These are phyloP conservation scores for Fraxinus excelsior DNA, from an alignment of 257 asterid genomes.

Conservation along the genomic window DNA sequence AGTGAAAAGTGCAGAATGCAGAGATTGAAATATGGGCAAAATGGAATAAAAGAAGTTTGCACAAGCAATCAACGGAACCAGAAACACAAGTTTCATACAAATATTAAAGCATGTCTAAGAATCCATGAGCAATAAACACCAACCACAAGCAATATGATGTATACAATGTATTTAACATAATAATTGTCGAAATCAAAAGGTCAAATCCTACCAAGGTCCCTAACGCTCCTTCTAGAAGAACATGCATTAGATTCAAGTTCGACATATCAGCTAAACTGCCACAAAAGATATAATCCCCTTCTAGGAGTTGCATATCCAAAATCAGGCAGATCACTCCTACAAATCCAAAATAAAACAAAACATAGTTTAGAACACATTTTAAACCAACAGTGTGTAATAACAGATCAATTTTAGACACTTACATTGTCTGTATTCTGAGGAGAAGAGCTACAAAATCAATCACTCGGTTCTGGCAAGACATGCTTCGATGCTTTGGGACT, in stretches of 20 bases:
- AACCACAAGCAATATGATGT: conserved; percentile 1
- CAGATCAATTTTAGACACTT: background rate
- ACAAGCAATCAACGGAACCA: background rate
- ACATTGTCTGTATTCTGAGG: conserved; percentile 3
- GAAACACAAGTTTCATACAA: background rate
- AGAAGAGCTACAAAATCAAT: conserved; percentile 26
- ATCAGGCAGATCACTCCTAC: conserved; percentile 27
- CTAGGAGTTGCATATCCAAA: conserved; percentile 7
- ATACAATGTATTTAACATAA: background rate
- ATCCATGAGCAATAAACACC: background rate
- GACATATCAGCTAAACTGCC: conserved; percentile 9
- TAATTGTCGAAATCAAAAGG: background rate
- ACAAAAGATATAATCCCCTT: conserved; percentile 4
- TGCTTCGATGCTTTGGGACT: conserved; percentile 26
- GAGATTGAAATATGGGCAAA: background rate
- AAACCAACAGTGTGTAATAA: background rate
- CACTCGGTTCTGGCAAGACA: conserved; percentile 7
- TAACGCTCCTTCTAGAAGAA: conserved; percentile 16
- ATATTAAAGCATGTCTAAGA: background rate
- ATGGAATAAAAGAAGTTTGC: background rate
- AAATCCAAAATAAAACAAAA: background rate
- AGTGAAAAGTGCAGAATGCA: background rate
- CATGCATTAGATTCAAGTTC: conserved; percentile 8
- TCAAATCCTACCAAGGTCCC: conserved; percentile 15
- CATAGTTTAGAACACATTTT: background rate